Evolutionary conservation across 2,329 filamentous ascomycete species (phyloP).

Genomic region (Venturia asperata): DNA sequence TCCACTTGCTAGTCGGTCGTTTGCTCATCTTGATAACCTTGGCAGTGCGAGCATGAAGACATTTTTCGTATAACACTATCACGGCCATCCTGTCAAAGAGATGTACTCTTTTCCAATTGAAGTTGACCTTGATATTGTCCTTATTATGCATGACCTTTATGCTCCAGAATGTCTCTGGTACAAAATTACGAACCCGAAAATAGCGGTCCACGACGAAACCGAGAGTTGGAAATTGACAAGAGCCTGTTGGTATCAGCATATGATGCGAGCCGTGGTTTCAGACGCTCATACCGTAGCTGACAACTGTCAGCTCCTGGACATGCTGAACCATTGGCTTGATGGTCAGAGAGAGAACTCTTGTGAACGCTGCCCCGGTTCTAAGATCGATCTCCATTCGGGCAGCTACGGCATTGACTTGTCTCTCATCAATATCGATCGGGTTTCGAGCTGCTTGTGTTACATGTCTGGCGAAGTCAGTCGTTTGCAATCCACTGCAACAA

Average conservation of each 20-base stretch:
- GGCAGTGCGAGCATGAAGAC: constrained; percentile 66
- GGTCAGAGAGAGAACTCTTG: constrained; percentile 73
- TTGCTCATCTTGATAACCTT: constrained; percentile 79
- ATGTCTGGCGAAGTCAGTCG: constrained; percentile 50
- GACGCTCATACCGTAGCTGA: constrained; percentile 68
- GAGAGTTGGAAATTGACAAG: constrained; percentile 93
- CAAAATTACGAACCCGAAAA: constrained; percentile 86
- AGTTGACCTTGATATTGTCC: constrained; percentile 71
- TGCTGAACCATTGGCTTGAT: constrained; percentile 63
- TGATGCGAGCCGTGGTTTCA: constrained; percentile 24
- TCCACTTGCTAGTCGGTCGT: constrained; percentile 90
- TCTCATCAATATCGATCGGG: constrained; percentile 72
- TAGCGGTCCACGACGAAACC: constrained; percentile 97
- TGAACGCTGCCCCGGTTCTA: constrained; percentile 85
- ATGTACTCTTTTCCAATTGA: constrained; percentile 73
- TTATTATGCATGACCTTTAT: constrained; percentile 78
- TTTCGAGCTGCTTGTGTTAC: constrained; percentile 74
- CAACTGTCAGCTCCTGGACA: constrained; percentile 50
- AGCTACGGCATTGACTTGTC: constrained; percentile 77
- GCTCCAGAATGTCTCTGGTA: constrained; percentile 85
- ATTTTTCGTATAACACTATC: constrained; percentile 77
- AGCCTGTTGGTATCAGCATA: constrained; percentile 46
- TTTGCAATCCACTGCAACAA: background rate
- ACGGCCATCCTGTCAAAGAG: constrained; percentile 83
- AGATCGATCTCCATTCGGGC: constrained; percentile 89